Evolutionary conservation across 1,284 basidiomycete genomes (phyloP), one percentile per base, ranked within the genome.

Genomic region (Irpex sp.): DNA sequence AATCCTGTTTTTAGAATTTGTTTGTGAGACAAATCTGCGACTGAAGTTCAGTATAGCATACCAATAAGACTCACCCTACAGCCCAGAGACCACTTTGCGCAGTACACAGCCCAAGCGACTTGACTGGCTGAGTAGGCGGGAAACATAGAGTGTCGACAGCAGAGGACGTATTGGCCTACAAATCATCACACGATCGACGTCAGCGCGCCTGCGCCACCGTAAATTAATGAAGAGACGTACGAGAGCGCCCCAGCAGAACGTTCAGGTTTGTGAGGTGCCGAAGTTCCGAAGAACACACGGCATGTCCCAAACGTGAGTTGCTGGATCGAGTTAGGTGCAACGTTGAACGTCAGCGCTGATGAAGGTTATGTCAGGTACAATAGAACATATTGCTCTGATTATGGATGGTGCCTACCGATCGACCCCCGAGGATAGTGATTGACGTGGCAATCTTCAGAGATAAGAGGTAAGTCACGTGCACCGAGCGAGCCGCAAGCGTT

Each of bases 221-320:
- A 31, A 31, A 31, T 31, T 31, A 5, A 19, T 60, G 49, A 50
- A 19, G n/a, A 50, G 15, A 59, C 67, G 62, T 21, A 69, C 70
- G 57, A 73, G 61, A 31, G 68, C 62, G 39, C 66, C 63, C 72
- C 72, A 73, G 66, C 72, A 74, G 65, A 67, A 72, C 57, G 71
- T 68, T n/a, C 71, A 58, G 17, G 69, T 43, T 26, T 55, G 53
- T 1, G 36, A 26, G 19, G 61, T 55, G 46, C 65, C 65, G 50
- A 68, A 62, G 65, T 72, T 64, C 70, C 65, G 58, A 71, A 71
- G 67, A 69, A 71, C 64, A 70, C 66, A 39, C 69, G 68, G 62
- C 72, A 74, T 7, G 73, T 74, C 36, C 71, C 68, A 65, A 70
- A 73, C n/a, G 69, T 63, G 59, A 74, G 67, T 56, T 68, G 67